Conservation (phyloP, 1,284 basidiomycete genomes). For the Erythrobasidium hasegawianum region DNA sequence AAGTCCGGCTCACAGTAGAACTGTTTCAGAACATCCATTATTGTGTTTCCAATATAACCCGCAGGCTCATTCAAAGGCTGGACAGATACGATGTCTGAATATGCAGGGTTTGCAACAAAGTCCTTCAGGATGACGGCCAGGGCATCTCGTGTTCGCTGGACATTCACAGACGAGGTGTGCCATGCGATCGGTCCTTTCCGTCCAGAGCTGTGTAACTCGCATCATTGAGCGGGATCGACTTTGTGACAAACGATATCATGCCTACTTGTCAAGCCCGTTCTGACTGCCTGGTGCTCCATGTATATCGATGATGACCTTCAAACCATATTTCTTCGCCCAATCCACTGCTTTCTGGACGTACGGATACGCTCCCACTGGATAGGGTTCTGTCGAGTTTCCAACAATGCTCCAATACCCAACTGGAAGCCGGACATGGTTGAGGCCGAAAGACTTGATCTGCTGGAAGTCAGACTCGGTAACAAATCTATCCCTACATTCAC, state of each 20-base stretch:
- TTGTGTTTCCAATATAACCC: neutral
- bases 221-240: neutral
- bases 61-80: conserved; percentile 28
- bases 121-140: conserved; percentile 43
- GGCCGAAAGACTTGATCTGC: conserved; percentile 58
- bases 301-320: conserved; percentile 73
- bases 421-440: conserved; percentile 55
- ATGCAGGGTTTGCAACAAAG: conserved; percentile 47
- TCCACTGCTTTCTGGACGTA: conserved; percentile 60
- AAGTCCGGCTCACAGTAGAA: conserved; percentile 13
- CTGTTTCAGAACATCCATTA: conserved; percentile 7
- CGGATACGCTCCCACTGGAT: conserved; percentile 71
- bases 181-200: conserved; percentile 64
- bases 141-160: conserved; percentile 55
- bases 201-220: conserved; percentile 55
- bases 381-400: conserved; percentile 60
- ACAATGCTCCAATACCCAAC: conserved; percentile 56
- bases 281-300: conserved; percentile 52
- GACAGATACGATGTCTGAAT: conserved; percentile 57
- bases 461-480: conserved; percentile 72
- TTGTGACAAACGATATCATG: no score
- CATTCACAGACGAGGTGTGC: conserved; percentile 67
- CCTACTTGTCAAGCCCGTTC: conserved; percentile 64
- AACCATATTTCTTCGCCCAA: conserved; percentile 70
- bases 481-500: conserved; percentile 64